phyloP scores from a whole-genome alignment of 306 rosid species.

The Erythrophleum fordii region DNA sequence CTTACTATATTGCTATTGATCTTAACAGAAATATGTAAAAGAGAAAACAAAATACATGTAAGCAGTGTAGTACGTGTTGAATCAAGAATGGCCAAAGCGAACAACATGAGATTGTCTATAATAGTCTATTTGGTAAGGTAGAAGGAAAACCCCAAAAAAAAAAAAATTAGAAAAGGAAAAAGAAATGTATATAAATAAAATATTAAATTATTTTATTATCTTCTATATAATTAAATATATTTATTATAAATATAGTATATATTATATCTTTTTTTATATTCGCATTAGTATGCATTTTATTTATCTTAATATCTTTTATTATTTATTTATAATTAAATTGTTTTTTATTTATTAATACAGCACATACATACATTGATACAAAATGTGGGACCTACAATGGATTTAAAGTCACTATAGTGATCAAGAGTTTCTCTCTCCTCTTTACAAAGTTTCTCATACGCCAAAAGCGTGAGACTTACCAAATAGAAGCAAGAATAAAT shows the following conservation, averaged over 20 bases:
- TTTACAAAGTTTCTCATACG: too few relatives aligned
- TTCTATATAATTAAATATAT: background rate
- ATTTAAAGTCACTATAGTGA: background rate
- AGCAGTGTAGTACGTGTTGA: background rate
- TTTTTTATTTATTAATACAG: too few relatives aligned
- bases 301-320: too few relatives aligned
- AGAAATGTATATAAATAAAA: background rate
- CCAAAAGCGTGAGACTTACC: too few relatives aligned
- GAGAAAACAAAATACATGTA: background rate
- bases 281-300: too few relatives aligned
- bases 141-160: too few relatives aligned
- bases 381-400: background rate
- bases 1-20: background rate
- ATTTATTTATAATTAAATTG: too few relatives aligned
- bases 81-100: background rate
- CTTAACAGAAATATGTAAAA: background rate
- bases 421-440: too few relatives aligned
- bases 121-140: too few relatives aligned
- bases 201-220: background rate
- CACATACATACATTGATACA: background rate
- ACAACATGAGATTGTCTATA: background rate
- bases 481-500: too few relatives aligned
- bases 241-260: too few relatives aligned
- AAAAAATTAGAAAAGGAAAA: background rate
- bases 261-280: background rate